Base-by-base conservation (phyloP, 176 grass and related monocot genomes). In the Calamus simplicifolius region DNA sequence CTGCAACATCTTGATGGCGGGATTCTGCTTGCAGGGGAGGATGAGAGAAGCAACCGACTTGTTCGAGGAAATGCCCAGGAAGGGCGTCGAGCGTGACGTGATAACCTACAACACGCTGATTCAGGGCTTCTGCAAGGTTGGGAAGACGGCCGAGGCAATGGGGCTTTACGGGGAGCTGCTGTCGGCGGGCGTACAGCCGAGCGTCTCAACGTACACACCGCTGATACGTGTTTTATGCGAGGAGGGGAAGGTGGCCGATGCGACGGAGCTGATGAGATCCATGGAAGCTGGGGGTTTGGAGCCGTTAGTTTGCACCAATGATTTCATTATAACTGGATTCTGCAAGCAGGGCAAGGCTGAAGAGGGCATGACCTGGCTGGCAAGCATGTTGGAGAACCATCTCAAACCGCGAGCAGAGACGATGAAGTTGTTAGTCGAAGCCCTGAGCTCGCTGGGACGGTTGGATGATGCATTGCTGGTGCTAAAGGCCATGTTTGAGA, bases 41-140 rank as follows among this genome's bases (percentile, higher is more conserved):
- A 25, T 82, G 54, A 63, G 81, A 10, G 78, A 91, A 30, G 87
- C 87, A 38, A 5, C 70, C 48, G 48, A 54, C 15, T 14, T 85
- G 69, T 85, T 83, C 28, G 72, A 88, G 35, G 72, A 75, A 70
- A 97, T 97, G 87, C 49, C 71, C 16, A 48, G 27, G 10, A 85
- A 81, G 52, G 84, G 84, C 43, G 73, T 88, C 28, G 3, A 53
- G 50, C 83, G 65, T 68, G 63, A 88, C 85, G 72, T 85, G 50
- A 66, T 88, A 28, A 78, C 87, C 61, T 97, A 88, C 27, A 81
- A 75, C 67, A 82, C 70, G 56, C 68, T 97, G 71, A 88, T 97
- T 72, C 69, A 64, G 18, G 87, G 80, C 51, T 61, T 91, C 51
- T 91, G 87, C 84, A 97, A 68, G 26, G 66, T 18, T 52, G 73